phyloP scores from a whole-genome alignment of 192 early-diverging fungal genomes.

The Martensiomyces pterosporus region DNA sequence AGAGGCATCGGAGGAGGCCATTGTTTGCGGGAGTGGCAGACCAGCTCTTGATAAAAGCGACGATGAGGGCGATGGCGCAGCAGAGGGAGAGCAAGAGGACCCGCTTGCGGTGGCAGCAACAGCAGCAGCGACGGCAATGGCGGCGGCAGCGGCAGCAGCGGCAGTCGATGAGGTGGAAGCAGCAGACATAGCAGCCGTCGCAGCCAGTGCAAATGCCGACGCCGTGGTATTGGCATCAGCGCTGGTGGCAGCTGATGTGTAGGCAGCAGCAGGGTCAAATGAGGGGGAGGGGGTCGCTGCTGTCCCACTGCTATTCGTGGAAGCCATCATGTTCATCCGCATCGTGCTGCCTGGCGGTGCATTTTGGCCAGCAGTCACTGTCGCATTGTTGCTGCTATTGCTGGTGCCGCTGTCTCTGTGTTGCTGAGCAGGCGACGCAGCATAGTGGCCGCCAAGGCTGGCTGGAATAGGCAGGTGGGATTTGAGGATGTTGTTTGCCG shows the following conservation, averaged over 20 bases:
- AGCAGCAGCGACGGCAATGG: too few species aligned
- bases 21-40: slow-evolving; percentile 15
- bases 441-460: slow-evolving; percentile 5
- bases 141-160: slow-evolving; percentile 1
- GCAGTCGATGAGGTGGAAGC: slow-evolving; percentile 5
- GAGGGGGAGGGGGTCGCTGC: too few species aligned
- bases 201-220: slow-evolving; percentile 39
- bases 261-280: background rate
- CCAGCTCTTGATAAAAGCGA: too few species aligned
- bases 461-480: slow-evolving; percentile 3
- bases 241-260: slow-evolving; percentile 1
- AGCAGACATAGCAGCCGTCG: slow-evolving; percentile 7
- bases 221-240: slow-evolving; percentile 11
- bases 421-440: too few species aligned
- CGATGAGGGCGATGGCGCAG: too few species aligned
- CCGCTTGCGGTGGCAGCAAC: too few species aligned
- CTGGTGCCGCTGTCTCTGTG: background rate
- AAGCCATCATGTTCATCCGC: background rate
- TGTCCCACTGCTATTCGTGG: background rate
- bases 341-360: too few species aligned
- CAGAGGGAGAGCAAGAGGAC: background rate
- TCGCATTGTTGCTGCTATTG: background rate
- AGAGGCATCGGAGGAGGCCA: slow-evolving; percentile 1
- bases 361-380: too few species aligned
- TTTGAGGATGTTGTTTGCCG: slow-evolving; percentile 31